Percentiles rank a stretch among this genome's conserved stretches.
Evolutionary conservation across 2,329 filamentous ascomycete species (phyloP).

Genomic region (Curvularia verruculosa): DNA sequence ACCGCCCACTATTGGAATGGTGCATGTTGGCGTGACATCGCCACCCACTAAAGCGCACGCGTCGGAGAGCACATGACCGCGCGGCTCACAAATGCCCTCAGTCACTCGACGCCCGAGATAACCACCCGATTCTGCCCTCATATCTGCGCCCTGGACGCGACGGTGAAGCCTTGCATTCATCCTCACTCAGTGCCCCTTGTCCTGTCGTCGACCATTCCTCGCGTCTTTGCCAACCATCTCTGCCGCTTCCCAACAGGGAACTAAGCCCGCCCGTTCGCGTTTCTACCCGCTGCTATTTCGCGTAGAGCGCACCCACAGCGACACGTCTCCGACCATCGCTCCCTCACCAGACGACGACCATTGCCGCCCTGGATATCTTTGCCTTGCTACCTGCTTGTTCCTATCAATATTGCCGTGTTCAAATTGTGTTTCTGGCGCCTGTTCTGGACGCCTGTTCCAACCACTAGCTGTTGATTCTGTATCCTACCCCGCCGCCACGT

Average conservation of each 20-base stretch:
- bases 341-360: conserved; percentile 2
- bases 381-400: not conserved
- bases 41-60: conserved; percentile 31
- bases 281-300: conserved; percentile 17
- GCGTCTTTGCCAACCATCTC: conserved; percentile 11
- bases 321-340: conserved; percentile 17
- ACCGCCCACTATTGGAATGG: conserved; percentile 11
- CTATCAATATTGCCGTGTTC: not conserved
- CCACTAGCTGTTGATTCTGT: conserved; percentile 15
- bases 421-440: conserved; percentile 5
- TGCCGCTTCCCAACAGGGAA: conserved; percentile 1
- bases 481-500: conserved; percentile 25
- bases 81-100: conserved; percentile 24
- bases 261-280: conserved; percentile 28
- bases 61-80: conserved; percentile 27
- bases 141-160: conserved; percentile 26
- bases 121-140: conserved; percentile 13
- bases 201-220: conserved; percentile 6
- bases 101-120: conserved; percentile 15
- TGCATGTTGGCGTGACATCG: conserved; percentile 20
- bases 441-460: conserved; percentile 8
- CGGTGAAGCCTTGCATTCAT: conserved; percentile 4
- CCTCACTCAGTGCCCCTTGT: conserved; percentile 7
- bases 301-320: conserved; percentile 17
- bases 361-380: conserved; percentile 3